Evolutionary conservation across 345 rosid species (phyloP), one percentile per base, ranked within the genome.

Genomic region (Lenwebbia sp.): DNA sequence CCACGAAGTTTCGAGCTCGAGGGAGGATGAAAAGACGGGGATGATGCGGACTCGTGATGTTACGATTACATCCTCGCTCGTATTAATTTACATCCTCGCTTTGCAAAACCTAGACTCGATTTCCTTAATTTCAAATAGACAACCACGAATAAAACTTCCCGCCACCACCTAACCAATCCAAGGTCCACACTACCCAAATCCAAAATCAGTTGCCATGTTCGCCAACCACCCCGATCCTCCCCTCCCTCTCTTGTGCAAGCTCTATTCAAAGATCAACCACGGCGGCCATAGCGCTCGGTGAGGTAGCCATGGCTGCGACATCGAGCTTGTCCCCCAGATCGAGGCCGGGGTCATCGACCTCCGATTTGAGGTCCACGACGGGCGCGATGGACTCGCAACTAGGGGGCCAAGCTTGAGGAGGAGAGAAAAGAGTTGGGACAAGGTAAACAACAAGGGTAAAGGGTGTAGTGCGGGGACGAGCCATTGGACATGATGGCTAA

Each of bases 51-150:
- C 70, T 13, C 9, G 2, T 0, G 70, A n/a, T n/a, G 70, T n/a
- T 13, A 15, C 53, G 53, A 51, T 13, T 13, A 51, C 54, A 52
- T 58, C 15, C 8, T 58, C 33, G 19, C 70, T 58, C 33, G 17
- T n/a, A 58, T n/a, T 13, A 13, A 58, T 13, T 58, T n/a, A 33
- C 70, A 58, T 2, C 33, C 17, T 58, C 9, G 17, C 0, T 0
- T n/a, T n/a, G 70, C 70, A 58, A n/a, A 3, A 58, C 4, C 13
- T 12, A 30, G 17, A 50, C 52, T 50, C 52, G 41, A 50, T 50
- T 50, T 14, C 33, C 70, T 26, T 7, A 33, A 5, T 15, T 40
- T n/a, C 70, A n/a, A n/a, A n/a, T n/a, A 2, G 70, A 58, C n/a
- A 26, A 58, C 2, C 17, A n/a, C 30, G 13, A 58, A 26, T 2